These are phyloP conservation scores for Cairneyella variabilis DNA, from an alignment of 495 filamentous ascomycete genomes.

Conservation along the genomic window DNA sequence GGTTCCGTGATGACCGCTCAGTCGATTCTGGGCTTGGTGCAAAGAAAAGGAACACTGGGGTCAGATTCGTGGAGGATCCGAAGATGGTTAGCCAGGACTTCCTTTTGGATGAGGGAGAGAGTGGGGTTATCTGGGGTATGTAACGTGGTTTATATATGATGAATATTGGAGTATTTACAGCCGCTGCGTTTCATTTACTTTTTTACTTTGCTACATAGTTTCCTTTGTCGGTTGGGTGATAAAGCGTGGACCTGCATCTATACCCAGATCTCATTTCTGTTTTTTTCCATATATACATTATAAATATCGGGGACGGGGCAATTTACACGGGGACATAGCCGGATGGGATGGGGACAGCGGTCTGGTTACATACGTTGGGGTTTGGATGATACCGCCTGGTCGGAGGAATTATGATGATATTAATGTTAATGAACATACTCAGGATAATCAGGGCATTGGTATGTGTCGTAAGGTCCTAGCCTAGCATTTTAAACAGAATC, in stretches of 20 bases:
- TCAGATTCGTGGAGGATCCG: constrained; percentile 16
- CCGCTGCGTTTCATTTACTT: no score
- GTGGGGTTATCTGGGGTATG: constrained; percentile 14
- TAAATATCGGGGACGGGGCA: no score
- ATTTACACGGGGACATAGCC: background rate
- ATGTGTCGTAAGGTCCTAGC: no score
- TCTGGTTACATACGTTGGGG: no score
- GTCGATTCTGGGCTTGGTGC: background rate
- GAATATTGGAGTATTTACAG: no score
- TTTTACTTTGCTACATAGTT: background rate
- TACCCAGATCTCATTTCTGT: constrained; percentile 6
- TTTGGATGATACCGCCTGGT: no score
- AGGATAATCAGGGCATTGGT: no score
- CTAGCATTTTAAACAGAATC: no score
- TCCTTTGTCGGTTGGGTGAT: constrained; percentile 8
- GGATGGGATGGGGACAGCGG: no score
- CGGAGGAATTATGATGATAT: no score
- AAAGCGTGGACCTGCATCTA: constrained; percentile 2
- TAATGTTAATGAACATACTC: no score
- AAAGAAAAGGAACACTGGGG: constrained; percentile 4
- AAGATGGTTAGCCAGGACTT: constrained; percentile 13
- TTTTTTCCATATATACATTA: background rate
- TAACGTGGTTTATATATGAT: constrained; percentile 13
- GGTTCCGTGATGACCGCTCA: constrained; percentile 8
- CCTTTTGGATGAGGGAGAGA: constrained; percentile 18